phyloP scores from a whole-genome alignment of 352 stramenopile genomes.

The Blastocystis sp. region DNA sequence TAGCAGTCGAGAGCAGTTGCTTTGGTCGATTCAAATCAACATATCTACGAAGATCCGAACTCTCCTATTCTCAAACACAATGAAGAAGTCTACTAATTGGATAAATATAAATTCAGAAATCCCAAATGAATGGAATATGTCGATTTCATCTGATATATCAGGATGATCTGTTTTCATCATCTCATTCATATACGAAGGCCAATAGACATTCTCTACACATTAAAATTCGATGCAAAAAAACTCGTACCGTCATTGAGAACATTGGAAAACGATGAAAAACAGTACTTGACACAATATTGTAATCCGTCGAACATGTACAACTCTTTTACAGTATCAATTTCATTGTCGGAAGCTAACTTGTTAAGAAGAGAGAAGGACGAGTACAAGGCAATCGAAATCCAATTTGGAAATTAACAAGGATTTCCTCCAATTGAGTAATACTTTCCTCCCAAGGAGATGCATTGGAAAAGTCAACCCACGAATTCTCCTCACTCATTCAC shows the following conservation, averaged over 20 bases:
- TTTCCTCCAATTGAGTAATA: slow-evolving; percentile 18
- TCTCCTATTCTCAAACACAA: not conserved
- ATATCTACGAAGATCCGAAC: slow-evolving; percentile 2
- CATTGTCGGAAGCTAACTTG: not conserved
- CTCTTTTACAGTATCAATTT: not conserved
- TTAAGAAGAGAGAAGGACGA: not conserved
- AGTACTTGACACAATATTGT: slow-evolving; percentile 49
- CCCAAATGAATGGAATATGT: not conserved
- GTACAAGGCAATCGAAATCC: not conserved
- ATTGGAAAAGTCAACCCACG: slow-evolving; percentile 49
- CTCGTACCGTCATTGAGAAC: not conserved
- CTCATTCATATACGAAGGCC: slow-evolving; percentile 40
- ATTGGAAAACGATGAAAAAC: not conserved
- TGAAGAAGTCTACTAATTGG: slow-evolving; percentile 2
- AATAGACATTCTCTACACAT: slow-evolving; percentile 2
- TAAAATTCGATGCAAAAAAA: not conserved
- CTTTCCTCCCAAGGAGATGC: slow-evolving; percentile 48
- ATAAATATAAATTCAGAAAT: slow-evolving; percentile 58
- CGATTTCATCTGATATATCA: not conserved
- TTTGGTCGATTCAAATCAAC: slow-evolving; percentile 24
- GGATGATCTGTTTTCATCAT: not conserved
- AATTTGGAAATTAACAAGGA: slow-evolving; percentile 38
- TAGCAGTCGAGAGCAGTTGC: slow-evolving; percentile 7
- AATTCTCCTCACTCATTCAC: slow-evolving; percentile 47
- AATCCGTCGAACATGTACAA: slow-evolving; percentile 37